Base-by-base conservation (phyloP, 805 yeast species). In the Wickerhamia fluorescens region DNA sequence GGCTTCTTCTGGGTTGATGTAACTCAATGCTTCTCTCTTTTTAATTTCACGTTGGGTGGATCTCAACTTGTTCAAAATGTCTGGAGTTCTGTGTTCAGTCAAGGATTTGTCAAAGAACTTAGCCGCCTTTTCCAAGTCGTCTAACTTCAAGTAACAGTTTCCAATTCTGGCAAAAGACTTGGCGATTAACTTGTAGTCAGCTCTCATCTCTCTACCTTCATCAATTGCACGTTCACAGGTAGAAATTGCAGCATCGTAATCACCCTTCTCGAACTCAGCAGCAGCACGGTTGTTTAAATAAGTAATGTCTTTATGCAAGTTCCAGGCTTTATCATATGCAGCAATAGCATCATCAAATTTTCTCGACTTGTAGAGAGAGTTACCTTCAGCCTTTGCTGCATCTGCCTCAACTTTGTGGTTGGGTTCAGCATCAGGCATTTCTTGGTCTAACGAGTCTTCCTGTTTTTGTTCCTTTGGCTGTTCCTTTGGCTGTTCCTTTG, bases 1-100 rank as follows among this genome's bases (percentile, higher is more conserved):
- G 7, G 97, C 96, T 61, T 84, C 78, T 44, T 68, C 96, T 20
- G 95, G 94, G 55, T 87, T 81, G 43, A 89, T 60, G 54, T 88
- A 92, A 19, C 78, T 74, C 47, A 74, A 73, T 22, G 82, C 73
- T 60, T 87, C 96, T 50, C 71, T 68, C 34, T 66, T 68, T 66
- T 92, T 88, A 43, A 85, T 68, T 44, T 80, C 83, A 58, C 84
- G 86, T 61, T 92, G 96, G 21, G 95, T 70, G 11, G 76, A 57
- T 62, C 97, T 81, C 51, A 92, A 73, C 63, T 89, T 92, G 45
- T 75, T 76, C 47, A 92, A 70, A 16, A 85, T 84, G 34, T 87
- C 96, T 15, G 97, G 95, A 14, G 95, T 85, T 66, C 99, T 78
- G 63, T 87, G 96, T 66, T 92, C 99, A 25, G 97, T 92, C 51